These are phyloP conservation scores for Solanum boliviense DNA, from an alignment of 257 asterid species.

Conservation along the genomic window DNA sequence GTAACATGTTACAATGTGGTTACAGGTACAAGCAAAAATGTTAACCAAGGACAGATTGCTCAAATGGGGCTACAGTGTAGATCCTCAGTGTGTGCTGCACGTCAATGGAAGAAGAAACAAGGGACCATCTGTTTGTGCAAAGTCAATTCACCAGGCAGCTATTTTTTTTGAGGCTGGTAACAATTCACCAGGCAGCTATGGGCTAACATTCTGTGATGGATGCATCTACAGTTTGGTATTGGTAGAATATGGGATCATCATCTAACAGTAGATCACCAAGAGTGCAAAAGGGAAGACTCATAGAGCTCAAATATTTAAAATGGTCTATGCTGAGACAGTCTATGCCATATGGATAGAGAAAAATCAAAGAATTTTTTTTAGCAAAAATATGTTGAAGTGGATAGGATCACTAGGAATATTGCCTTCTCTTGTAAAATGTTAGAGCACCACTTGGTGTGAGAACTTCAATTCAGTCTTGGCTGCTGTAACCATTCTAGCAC, in stretches of 20 bases:
- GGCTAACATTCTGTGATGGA: not conserved
- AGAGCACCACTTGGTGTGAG: not conserved
- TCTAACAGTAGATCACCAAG: not conserved
- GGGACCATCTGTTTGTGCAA: not conserved
- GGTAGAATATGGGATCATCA: not conserved
- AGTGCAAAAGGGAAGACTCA: not conserved
- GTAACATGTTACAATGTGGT: not conserved
- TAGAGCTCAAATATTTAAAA: not conserved
- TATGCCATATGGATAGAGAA: not conserved
- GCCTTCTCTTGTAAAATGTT: not conserved
- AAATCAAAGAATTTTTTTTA: not conserved
- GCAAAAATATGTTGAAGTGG: not conserved
- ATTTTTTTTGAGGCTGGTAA: not conserved
- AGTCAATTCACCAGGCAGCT: not conserved
- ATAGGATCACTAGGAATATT: not conserved
- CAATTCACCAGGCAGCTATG: not conserved
- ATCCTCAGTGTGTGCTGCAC: not conserved
- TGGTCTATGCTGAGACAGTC: not conserved
- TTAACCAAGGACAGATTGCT: not conserved
- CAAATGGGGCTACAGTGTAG: not conserved
- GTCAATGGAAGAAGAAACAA: not conserved
- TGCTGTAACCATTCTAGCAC: not conserved
- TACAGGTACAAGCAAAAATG: not conserved
- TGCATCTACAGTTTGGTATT: not conserved
- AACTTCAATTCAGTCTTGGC: not conserved